Percentiles rank a stretch among this genome's conserved stretches.
Evolutionary conservation across 192 early-diverging fungal species (phyloP).

Genomic region (Linderina pennispora): DNA sequence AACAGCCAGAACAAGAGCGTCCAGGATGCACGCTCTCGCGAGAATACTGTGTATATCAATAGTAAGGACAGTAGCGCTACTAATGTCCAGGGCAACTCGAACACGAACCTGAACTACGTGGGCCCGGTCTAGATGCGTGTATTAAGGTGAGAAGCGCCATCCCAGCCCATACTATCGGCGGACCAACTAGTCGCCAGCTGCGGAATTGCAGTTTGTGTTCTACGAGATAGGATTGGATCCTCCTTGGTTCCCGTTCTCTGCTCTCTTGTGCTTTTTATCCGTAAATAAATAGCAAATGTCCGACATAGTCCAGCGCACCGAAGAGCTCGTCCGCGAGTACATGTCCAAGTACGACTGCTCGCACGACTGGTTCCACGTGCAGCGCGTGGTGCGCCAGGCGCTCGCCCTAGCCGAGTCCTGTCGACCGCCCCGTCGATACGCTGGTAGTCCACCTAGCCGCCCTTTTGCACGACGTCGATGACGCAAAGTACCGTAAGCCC

Average conservation of each 20-base stretch:
- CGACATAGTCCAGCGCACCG: slow-evolving; percentile 23
- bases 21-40: slow-evolving; percentile 8
- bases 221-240: too few species aligned
- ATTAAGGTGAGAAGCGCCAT: too few species aligned
- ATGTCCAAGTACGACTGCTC: slow-evolving; percentile 64
- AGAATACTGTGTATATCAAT: slow-evolving; percentile 24
- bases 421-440: slow-evolving; percentile 38
- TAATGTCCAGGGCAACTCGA: slow-evolving; percentile 13
- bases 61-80: slow-evolving; percentile 15
- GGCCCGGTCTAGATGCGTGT: too few species aligned
- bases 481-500: slow-evolving; percentile 56
- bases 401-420: slow-evolving; percentile 24
- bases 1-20: slow-evolving; percentile 12
- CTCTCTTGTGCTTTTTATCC: neutral
- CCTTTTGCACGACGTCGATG: slow-evolving; percentile 63
- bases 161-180: too few species aligned
- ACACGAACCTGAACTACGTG: slow-evolving; percentile 15
- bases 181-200: too few species aligned
- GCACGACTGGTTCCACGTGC: slow-evolving; percentile 64
- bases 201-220: too few species aligned
- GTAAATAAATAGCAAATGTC: neutral
- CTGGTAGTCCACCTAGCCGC: slow-evolving; percentile 61
- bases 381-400: slow-evolving; percentile 57
- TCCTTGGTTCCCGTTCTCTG: neutral
- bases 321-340: slow-evolving; percentile 52